Evolutionary conservation across 176 grass and related monocot species (phyloP).

Genomic region (Phyllostachys edulis): DNA sequence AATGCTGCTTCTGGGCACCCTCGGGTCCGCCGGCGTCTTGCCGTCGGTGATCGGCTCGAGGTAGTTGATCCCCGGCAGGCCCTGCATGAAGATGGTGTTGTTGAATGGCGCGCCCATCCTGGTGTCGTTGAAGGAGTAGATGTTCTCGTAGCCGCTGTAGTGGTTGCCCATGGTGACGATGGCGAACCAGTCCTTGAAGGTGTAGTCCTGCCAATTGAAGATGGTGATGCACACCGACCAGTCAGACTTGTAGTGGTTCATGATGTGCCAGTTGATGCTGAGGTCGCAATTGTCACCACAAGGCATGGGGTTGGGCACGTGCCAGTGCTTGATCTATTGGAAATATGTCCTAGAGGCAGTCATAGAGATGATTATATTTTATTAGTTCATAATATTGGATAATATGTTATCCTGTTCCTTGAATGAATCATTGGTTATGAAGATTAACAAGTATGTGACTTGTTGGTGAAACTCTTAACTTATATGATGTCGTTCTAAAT

Average conservation of each 20-base stretch:
- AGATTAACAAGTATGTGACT: no score
- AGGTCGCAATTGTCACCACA: constrained; percentile 78
- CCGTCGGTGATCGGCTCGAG: constrained; percentile 55
- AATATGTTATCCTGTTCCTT: no score
- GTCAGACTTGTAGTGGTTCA: constrained; percentile 75
- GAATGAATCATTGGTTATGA: no score
- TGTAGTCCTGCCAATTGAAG: constrained; percentile 95
- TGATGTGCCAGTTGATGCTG: constrained; percentile 90
- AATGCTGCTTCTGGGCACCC: constrained; percentile 83
- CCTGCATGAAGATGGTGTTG: constrained; percentile 86
- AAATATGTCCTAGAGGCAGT: no score
- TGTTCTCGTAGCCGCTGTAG: constrained; percentile 75
- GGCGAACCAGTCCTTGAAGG: constrained; percentile 92
- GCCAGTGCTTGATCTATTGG: constrained; percentile 77
- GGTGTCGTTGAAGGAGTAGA: constrained; percentile 92
- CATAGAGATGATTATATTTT: no score
- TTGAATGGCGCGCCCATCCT: constrained; percentile 38
- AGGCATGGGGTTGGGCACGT: constrained; percentile 52
- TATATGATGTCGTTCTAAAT: no score
- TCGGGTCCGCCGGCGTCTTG: constrained; percentile 21
- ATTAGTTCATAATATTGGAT: no score
- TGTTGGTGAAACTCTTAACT: no score
- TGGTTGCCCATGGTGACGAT: constrained; percentile 57
- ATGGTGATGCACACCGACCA: constrained; percentile 81
- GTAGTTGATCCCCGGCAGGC: constrained; percentile 55